Evolutionary conservation across 192 early-diverging fungal genomes (phyloP).

Genomic region (Physocladia obscura): DNA sequence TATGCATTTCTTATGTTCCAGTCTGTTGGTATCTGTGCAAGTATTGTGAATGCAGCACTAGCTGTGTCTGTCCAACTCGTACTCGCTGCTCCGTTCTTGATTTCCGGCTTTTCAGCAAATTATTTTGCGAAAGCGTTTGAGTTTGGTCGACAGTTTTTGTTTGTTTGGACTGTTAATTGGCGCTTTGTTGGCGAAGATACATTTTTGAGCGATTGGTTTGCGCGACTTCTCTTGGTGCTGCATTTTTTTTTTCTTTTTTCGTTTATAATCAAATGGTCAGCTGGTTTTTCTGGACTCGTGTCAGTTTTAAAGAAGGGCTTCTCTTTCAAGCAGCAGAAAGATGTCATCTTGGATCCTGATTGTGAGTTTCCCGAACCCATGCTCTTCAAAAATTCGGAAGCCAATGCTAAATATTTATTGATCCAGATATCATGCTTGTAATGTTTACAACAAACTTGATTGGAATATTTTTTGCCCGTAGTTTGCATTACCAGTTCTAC

Average conservation of each 20-base stretch:
- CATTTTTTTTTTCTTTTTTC: constrained; percentile 64
- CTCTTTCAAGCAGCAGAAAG: too few species aligned
- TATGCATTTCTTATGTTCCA: constrained; percentile 70
- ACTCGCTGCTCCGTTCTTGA: constrained; percentile 67
- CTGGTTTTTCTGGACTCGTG: not conserved
- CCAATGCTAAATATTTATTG: not conserved
- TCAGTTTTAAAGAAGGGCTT: not conserved
- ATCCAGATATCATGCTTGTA: constrained; percentile 60
- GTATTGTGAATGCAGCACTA: constrained; percentile 44
- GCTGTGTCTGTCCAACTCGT: constrained; percentile 41
- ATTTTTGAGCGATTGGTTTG: constrained; percentile 66
- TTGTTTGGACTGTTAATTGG: constrained; percentile 97
- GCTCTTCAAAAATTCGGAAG: too few species aligned
- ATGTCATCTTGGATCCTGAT: too few species aligned
- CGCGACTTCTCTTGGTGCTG: constrained; percentile 53
- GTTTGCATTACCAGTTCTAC: constrained; percentile 96
- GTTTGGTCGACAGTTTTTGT: constrained; percentile 79
- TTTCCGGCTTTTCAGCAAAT: constrained; percentile 55
- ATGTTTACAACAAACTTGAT: constrained; percentile 89
- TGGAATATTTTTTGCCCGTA: constrained; percentile 83
- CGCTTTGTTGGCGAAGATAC: constrained; percentile 68
- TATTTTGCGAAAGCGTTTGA: constrained; percentile 77
- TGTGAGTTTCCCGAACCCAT: too few species aligned
- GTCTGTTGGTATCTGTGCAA: constrained; percentile 37
- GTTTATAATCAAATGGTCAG: constrained; percentile 44